phyloP scores from a whole-genome alignment of 2,329 filamentous ascomycete genomes.

The Drechslera avenae region DNA sequence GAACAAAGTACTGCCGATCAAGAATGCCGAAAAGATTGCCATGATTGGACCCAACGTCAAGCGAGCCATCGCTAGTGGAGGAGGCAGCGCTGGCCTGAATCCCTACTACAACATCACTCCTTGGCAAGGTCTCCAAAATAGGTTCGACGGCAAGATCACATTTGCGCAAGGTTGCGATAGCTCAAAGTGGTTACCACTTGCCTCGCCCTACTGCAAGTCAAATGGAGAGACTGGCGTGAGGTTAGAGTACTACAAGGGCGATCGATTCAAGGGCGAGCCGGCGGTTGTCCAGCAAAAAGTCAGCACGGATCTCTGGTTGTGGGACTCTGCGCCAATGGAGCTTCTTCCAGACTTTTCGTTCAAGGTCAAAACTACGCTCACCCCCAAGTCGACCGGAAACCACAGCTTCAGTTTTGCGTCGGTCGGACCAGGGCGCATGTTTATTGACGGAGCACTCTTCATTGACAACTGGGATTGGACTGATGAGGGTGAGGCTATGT shows the following conservation, averaged over 20 bases:
- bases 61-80: slow-evolving; percentile 69
- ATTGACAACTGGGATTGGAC: slow-evolving; percentile 73
- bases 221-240: slow-evolving; percentile 65
- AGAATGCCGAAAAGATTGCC: slow-evolving; percentile 63
- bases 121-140: slow-evolving; percentile 64
- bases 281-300: slow-evolving; percentile 63
- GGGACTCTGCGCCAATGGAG: slow-evolving; percentile 69
- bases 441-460: slow-evolving; percentile 63
- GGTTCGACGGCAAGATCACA: slow-evolving; percentile 60
- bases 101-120: slow-evolving; percentile 71
- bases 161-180: slow-evolving; percentile 68
- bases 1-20: slow-evolving; percentile 62
- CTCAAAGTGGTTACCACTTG: slow-evolving; percentile 68
- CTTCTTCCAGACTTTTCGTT: slow-evolving; percentile 69
- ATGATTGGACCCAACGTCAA: slow-evolving; percentile 72
- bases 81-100: slow-evolving; percentile 70
- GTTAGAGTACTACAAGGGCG: slow-evolving; percentile 68
- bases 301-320: slow-evolving; percentile 71
- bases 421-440: slow-evolving; percentile 67
- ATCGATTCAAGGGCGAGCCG: slow-evolving; percentile 65
- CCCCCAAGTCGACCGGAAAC: slow-evolving; percentile 62
- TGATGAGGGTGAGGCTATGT: slow-evolving; percentile 72
- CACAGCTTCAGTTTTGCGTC: slow-evolving; percentile 72
- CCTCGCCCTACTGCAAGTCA: slow-evolving; percentile 63
- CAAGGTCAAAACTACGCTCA: slow-evolving; percentile 64